These are phyloP conservation scores for Beauveria bassiana DNA, from an alignment of 2,329 filamentous ascomycete genomes.

Conservation along the genomic window DNA sequence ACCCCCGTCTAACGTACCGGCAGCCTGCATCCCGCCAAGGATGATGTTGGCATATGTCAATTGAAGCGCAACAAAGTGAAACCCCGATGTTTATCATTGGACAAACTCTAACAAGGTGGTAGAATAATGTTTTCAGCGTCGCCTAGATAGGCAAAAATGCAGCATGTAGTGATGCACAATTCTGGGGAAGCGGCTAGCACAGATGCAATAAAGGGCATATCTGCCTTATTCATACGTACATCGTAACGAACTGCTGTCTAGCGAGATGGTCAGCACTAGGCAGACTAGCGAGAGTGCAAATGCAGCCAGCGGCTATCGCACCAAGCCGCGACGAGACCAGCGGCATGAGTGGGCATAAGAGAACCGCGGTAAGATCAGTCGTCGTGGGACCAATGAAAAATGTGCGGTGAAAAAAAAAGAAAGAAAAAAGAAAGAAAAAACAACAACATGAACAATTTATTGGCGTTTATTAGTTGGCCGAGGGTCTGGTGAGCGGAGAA, in stretches of 20 bases:
- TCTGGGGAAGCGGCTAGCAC: neutral
- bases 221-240: neutral
- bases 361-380: no score
- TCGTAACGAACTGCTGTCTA: neutral
- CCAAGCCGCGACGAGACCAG: neutral
- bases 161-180: neutral
- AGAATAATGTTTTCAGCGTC: neutral
- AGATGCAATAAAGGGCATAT: neutral
- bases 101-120: neutral
- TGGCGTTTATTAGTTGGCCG: no score
- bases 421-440: no score
- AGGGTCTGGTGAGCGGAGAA: no score
- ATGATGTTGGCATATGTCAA: neutral
- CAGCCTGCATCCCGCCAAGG: neutral
- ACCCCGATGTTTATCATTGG: neutral
- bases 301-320: neutral
- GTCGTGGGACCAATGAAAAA: no score
- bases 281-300: neutral
- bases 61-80: neutral
- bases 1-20: neutral
- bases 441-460: no score
- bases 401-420: no score
- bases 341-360: neutral
- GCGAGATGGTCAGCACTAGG: neutral
- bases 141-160: neutral